Conservation (phyloP, 495 filamentous ascomycete species). For the Talaromyces adpressus region DNA sequence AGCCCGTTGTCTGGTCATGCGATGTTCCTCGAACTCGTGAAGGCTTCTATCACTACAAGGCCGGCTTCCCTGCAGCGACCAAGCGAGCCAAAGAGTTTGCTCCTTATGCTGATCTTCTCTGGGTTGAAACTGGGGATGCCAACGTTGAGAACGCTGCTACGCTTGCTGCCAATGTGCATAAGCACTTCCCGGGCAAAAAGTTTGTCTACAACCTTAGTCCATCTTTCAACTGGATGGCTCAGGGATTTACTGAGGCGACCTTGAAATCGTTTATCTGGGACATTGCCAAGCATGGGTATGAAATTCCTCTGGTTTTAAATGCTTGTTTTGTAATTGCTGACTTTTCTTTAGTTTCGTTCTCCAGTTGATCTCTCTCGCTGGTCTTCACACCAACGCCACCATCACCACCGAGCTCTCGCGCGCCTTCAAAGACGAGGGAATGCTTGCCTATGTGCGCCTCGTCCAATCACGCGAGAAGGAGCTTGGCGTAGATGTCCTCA, state of each 20-base stretch:
- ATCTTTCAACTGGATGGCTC: constrained; percentile 96
- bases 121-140: constrained; percentile 93
- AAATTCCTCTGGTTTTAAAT: neutral
- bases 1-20: constrained; percentile 75
- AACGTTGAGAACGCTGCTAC: constrained; percentile 64
- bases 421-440: constrained; percentile 81
- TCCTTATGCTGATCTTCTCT: constrained; percentile 90
- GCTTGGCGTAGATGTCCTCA: constrained; percentile 86
- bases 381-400: constrained; percentile 81
- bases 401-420: constrained; percentile 78
- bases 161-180: constrained; percentile 70
- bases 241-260: constrained; percentile 75
- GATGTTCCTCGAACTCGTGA: constrained; percentile 91
- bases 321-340: neutral
- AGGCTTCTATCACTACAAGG: constrained; percentile 92
- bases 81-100: constrained; percentile 88
- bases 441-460: constrained; percentile 90
- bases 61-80: constrained; percentile 80
- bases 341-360: constrained; percentile 59
- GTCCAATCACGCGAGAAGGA: constrained; percentile 89
- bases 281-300: constrained; percentile 73
- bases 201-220: constrained; percentile 94
- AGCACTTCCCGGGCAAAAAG: constrained; percentile 63
- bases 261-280: constrained; percentile 94
- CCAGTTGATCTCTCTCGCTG: constrained; percentile 87